Evolutionary conservation across 768 basidiomycete species (phyloP), one percentile per base, ranked within the genome.

Genomic region (Pleurotus ostreatus): DNA sequence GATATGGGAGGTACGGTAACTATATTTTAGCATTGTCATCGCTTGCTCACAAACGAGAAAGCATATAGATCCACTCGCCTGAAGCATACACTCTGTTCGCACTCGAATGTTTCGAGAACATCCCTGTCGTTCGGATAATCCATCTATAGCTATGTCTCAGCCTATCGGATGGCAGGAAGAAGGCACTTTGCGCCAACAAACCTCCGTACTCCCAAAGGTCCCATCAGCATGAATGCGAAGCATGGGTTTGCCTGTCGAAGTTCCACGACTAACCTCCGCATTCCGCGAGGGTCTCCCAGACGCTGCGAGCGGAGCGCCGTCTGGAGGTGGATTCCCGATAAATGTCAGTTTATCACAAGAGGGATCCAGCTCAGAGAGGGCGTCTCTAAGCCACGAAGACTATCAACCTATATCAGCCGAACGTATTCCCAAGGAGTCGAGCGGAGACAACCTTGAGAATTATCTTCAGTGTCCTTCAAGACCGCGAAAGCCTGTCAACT

Each of bases 41-140:
- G 9, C 15, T 11, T 9, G 40, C n/a, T n/a, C 25, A 46, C 15
- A 40, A 12, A n/a, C 23, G 49, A 30, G 45, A 25, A 34, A 34
- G 11, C 5, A 23, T 18, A n/a, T 13, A 43, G 37, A 40, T 9
- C 18, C 46, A 55, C 74, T 46, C 59, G 94, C 94, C 85, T 90
- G 68, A 91, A 92, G 37, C 74, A 77, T 30, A 94, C 78, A 5
- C 74, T 71, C 37, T 77, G 74, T 9, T 69, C 74, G 67, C 95
- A 98, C 58, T 96, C 91, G 63, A 97, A 94, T 0, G 85, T 83
- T 69, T 97, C 94, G 26, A 98, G 78, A 0, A 98, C 90, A 49
- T 97, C 94, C 47, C 81, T 79, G 64, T 96, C 94, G 62, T 92
- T 94, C 2, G 94, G 94, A 60, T 95, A 98, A 71, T 99, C 95